Evolutionary conservation across 2,329 filamentous ascomycete species (phyloP).

Genomic region (Sarocladium strictum): DNA sequence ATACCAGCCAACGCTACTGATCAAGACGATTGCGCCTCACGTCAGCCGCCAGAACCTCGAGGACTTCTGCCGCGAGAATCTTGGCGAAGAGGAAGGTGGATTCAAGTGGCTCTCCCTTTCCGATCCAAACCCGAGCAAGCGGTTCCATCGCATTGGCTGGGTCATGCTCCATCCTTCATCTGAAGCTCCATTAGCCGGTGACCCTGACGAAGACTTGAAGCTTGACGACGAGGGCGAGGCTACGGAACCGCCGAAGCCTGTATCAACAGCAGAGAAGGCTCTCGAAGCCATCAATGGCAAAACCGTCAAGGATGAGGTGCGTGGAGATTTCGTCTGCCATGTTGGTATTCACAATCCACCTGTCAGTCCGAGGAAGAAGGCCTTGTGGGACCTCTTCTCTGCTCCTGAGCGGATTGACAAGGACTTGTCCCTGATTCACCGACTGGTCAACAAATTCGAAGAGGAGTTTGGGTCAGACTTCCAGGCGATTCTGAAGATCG

Average conservation of each 20-base stretch:
- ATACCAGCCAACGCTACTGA: slow-evolving; percentile 84
- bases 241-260: slow-evolving; percentile 44
- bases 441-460: slow-evolving; percentile 80
- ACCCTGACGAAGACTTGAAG: slow-evolving; percentile 53
- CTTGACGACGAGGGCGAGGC: slow-evolving; percentile 56
- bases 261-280: slow-evolving; percentile 73
- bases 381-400: slow-evolving; percentile 93
- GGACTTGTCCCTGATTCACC: slow-evolving; percentile 76
- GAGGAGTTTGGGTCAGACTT: slow-evolving; percentile 71
- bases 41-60: slow-evolving; percentile 92
- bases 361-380: slow-evolving; percentile 82
- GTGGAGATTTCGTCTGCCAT: slow-evolving; percentile 95
- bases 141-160: slow-evolving; percentile 97
- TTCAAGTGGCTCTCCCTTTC: slow-evolving; percentile 96
- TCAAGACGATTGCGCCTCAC: slow-evolving; percentile 96
- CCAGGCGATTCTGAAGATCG: slow-evolving; percentile 73
- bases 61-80: slow-evolving; percentile 87
- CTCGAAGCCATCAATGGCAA: slow-evolving; percentile 95
- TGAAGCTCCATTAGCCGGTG: slow-evolving; percentile 59
- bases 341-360: slow-evolving; percentile 94
- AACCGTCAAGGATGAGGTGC: slow-evolving; percentile 88
- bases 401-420: slow-evolving; percentile 89
- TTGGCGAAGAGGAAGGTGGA: slow-evolving; percentile 84
- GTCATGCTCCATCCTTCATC: slow-evolving; percentile 85
- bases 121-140: slow-evolving; percentile 93